Evolutionary conservation across 805 yeast species (phyloP).

Genomic region (Teunomyces aglyptinius): DNA sequence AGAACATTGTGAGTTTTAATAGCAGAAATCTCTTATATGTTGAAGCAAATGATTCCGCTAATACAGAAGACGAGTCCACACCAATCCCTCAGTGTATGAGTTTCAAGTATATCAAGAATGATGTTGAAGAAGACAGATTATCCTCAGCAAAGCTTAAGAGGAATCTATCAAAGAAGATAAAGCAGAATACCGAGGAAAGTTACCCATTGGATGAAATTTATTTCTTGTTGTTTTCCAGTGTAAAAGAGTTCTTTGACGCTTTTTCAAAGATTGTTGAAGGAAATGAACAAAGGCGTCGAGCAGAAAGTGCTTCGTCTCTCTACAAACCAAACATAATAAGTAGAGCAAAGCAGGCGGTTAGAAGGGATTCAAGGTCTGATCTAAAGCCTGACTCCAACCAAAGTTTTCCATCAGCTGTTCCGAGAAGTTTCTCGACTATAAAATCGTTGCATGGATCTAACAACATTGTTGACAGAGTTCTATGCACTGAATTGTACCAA

Average conservation of each 20-base stretch:
- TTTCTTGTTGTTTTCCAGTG: constrained; percentile 62
- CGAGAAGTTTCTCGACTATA: constrained; percentile 17
- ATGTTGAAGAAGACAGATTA: constrained; percentile 1
- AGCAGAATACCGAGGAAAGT: background rate
- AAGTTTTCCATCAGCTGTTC: background rate
- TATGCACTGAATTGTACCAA: background rate
- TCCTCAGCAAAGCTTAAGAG: constrained; percentile 2
- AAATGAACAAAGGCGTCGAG: constrained; percentile 4
- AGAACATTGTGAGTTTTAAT: constrained; percentile 61
- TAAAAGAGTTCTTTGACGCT: constrained; percentile 40
- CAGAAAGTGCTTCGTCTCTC: constrained; percentile 6
- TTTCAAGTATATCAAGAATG: constrained; percentile 49
- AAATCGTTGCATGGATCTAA: constrained; percentile 7
- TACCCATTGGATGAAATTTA: constrained; percentile 58
- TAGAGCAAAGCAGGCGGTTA: constrained; percentile 10
- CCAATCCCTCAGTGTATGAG: constrained; percentile 39
- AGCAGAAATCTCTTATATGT: constrained; percentile 49
- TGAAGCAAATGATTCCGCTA: constrained; percentile 6
- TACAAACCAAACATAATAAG: constrained; percentile 2
- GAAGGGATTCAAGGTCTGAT: constrained; percentile 4
- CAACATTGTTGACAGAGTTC: constrained; percentile 14
- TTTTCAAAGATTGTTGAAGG: constrained; percentile 30
- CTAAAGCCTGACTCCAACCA: no score
- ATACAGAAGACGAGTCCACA: constrained; percentile 23
- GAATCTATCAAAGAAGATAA: constrained; percentile 9